Percentiles rank a stretch among this genome's conserved stretches.
phyloP scores from a whole-genome alignment of 2,329 filamentous ascomycete genomes.

The Ophiostoma perfectum region DNA sequence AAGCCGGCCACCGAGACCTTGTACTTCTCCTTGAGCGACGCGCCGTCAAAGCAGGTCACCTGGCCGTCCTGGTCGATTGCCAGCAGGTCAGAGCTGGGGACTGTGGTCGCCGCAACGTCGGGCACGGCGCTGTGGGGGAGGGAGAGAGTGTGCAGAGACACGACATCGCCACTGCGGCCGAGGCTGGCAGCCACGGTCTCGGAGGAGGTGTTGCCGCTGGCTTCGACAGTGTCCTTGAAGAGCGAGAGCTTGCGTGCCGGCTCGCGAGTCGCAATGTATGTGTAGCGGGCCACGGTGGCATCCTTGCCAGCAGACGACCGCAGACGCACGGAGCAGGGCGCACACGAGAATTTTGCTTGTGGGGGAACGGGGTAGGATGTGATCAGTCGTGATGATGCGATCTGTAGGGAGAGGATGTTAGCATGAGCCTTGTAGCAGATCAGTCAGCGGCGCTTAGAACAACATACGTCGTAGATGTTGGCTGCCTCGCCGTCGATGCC shows the following conservation, averaged over 20 bases:
- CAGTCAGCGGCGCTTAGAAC: not conserved
- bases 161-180: constrained; percentile 37
- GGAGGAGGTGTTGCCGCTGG: constrained; percentile 48
- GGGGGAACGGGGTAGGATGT: constrained; percentile 64
- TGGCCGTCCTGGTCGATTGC: constrained; percentile 57
- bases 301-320: constrained; percentile 45
- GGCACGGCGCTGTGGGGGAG: not conserved
- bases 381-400: constrained; percentile 55
- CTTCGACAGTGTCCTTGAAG: constrained; percentile 53
- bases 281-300: constrained; percentile 47
- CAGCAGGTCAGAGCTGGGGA: constrained; percentile 41
- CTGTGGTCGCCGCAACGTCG: not conserved
- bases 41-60: constrained; percentile 55
- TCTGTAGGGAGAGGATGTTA: constrained; percentile 37
- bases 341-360: constrained; percentile 58
- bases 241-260: constrained; percentile 49
- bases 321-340: constrained; percentile 54
- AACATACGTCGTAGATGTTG: constrained; percentile 59
- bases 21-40: constrained; percentile 47
- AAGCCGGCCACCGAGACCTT: constrained; percentile 40
- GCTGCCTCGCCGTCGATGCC: constrained; percentile 60
- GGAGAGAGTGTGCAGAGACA: constrained; percentile 39
- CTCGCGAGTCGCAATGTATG: constrained; percentile 54
- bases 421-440: not conserved
- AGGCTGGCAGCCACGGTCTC: constrained; percentile 41